Conservation (phyloP, 179 eudicot genomes). For the Silene noctiflora region DNA sequence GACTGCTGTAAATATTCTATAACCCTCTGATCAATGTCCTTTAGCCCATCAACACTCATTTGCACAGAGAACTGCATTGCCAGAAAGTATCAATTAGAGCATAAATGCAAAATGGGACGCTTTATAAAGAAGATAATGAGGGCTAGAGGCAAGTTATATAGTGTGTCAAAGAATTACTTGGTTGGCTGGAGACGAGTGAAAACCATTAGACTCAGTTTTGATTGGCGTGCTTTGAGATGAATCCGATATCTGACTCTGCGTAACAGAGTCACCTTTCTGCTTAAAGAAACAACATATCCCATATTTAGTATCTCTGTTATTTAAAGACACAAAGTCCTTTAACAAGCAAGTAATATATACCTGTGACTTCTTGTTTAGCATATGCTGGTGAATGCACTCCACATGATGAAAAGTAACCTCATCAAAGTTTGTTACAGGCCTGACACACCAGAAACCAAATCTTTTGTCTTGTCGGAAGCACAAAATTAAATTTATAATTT, state of each 20-base stretch:
- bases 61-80: conserved; percentile 47
- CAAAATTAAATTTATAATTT: neutral
- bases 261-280: conserved; percentile 35
- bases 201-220: conserved; percentile 41
- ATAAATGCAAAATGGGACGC: neutral
- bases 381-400: conserved; percentile 69
- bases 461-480: neutral
- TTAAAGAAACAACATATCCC: conserved; percentile 9
- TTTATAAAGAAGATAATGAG: neutral
- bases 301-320: neutral
- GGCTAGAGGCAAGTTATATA: neutral
- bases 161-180: conserved; percentile 30
- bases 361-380: conserved; percentile 47
- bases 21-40: conserved; percentile 63
- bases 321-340: neutral
- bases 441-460: conserved; percentile 20
- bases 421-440: conserved; percentile 60
- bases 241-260: conserved; percentile 33
- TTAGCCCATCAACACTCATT: conserved; percentile 58
- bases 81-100: conserved; percentile 8
- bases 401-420: conserved; percentile 71
- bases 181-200: conserved; percentile 43
- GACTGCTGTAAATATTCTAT: conserved; percentile 65
- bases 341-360: conserved; percentile 35
- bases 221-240: conserved; percentile 40